phyloP scores from a whole-genome alignment of 2,329 filamentous ascomycete species.

The Aspergillus uvarum region DNA sequence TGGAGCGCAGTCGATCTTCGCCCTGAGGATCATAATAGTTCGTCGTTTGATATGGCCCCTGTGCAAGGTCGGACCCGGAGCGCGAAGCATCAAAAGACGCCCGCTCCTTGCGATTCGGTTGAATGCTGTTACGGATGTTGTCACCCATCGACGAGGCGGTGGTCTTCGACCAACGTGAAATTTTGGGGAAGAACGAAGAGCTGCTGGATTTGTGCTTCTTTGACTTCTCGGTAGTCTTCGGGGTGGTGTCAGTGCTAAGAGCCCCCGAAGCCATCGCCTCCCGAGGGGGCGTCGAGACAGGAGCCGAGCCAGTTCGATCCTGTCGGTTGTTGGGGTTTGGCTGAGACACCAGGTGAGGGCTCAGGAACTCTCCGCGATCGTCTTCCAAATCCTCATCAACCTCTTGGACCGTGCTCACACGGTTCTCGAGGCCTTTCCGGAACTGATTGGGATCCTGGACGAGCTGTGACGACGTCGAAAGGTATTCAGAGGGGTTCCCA shows the following conservation, averaged over 20 bases:
- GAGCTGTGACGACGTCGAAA: conserved; percentile 57
- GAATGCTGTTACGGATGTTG: conserved; percentile 66
- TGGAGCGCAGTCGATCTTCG: conserved; percentile 48
- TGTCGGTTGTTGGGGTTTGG: conserved; percentile 51
- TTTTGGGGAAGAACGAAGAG: conserved; percentile 83
- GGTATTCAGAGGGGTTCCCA: conserved; percentile 72
- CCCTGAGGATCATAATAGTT: conserved; percentile 48
- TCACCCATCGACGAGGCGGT: conserved; percentile 84
- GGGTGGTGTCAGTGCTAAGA: conserved; percentile 76
- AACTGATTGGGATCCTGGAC: conserved; percentile 32
- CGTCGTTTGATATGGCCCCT: conserved; percentile 56
- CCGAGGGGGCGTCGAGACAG: conserved; percentile 47
- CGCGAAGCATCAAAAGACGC: conserved; percentile 66
- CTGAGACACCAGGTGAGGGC: conserved; percentile 59
- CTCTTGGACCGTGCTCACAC: conserved; percentile 87
- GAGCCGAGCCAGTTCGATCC: conserved; percentile 44
- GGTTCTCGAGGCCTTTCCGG: conserved; percentile 65
- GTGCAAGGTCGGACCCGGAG: conserved; percentile 71
- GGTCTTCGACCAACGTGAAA: conserved; percentile 96
- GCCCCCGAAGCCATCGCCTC: conserved; percentile 44
- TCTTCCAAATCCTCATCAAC: conserved; percentile 71
- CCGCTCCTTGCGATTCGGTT: conserved; percentile 58
- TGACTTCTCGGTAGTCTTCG: conserved; percentile 66
- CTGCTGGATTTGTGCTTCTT: conserved; percentile 87
- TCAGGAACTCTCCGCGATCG: conserved; percentile 49